Percentiles rank a stretch among this genome's conserved stretches.
phyloP scores from a whole-genome alignment of 805 yeast species.

The Ogataea methanolica region DNA sequence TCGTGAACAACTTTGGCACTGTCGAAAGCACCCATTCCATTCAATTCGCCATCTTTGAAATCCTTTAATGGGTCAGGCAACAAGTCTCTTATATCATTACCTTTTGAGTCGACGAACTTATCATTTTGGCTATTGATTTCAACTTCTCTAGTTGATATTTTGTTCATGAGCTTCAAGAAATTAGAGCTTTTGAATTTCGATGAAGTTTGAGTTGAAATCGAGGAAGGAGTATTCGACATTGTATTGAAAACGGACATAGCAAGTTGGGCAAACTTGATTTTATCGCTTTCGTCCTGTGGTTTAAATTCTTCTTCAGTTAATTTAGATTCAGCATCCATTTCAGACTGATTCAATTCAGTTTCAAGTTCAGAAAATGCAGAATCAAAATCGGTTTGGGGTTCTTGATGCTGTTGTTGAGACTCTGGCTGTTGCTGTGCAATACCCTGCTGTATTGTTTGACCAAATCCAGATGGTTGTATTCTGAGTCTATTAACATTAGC shows the following conservation, averaged over 20 bases:
- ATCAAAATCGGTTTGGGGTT: conserved; percentile 16
- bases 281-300: conserved; percentile 25
- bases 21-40: conserved; percentile 17
- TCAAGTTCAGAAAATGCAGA: conserved; percentile 28
- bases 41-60: conserved; percentile 18
- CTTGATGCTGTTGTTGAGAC: conserved; percentile 6
- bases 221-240: conserved; percentile 30
- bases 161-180: conserved; percentile 38
- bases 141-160: conserved; percentile 35
- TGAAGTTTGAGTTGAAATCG: conserved; percentile 27
- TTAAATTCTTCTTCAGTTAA: conserved; percentile 5
- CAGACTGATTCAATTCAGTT: conserved; percentile 11
- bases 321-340: conserved; percentile 1
- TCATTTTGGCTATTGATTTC: conserved; percentile 33
- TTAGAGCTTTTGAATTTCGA: conserved; percentile 36
- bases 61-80: conserved; percentile 26
- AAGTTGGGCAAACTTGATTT: conserved; percentile 34
- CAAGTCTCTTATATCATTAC: conserved; percentile 33
- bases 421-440: not conserved
- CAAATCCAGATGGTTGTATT: not conserved
- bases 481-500: not conserved
- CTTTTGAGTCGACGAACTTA: conserved; percentile 32
- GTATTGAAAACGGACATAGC: conserved; percentile 35
- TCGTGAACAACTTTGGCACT: conserved; percentile 20
- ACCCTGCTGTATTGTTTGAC: not conserved